Conservation (phyloP, 2,329 filamentous ascomycete species). For the Fusarium tricinctum region DNA sequence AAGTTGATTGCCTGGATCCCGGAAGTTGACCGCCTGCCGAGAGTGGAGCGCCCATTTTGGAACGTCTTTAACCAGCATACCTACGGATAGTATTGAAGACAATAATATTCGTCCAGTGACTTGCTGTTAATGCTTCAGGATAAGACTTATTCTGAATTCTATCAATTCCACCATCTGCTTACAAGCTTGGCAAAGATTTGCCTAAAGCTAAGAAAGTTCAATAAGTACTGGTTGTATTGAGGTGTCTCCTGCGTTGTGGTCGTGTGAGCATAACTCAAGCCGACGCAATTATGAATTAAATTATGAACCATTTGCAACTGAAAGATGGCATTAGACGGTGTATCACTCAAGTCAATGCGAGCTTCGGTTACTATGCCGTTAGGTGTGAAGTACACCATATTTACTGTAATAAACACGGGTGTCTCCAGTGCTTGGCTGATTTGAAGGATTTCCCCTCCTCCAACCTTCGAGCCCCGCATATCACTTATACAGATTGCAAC, state of each 20-base stretch:
- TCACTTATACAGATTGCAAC: constrained; percentile 12
- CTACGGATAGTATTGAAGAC: too few species aligned
- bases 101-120: too few species aligned
- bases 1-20: constrained; percentile 13
- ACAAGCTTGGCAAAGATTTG: too few species aligned
- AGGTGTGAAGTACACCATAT: too few species aligned
- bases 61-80: neutral
- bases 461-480: constrained; percentile 17
- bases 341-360: too few species aligned
- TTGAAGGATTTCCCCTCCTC: neutral
- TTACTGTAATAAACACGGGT: neutral
- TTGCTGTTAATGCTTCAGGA: too few species aligned
- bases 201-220: neutral
- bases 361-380: too few species aligned
- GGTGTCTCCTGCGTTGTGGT: neutral
- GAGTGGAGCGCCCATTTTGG: constrained; percentile 13
- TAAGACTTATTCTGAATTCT: too few species aligned
- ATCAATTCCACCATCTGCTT: too few species aligned
- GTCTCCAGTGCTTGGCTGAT: neutral
- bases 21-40: constrained; percentile 29
- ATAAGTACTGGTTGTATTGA: neutral
- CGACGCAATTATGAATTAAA: neutral
- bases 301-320: too few species aligned
- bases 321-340: too few species aligned
- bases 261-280: neutral